Conservation (phyloP, 2,329 filamentous ascomycete genomes). For the Fusarium sarcochroum region DNA sequence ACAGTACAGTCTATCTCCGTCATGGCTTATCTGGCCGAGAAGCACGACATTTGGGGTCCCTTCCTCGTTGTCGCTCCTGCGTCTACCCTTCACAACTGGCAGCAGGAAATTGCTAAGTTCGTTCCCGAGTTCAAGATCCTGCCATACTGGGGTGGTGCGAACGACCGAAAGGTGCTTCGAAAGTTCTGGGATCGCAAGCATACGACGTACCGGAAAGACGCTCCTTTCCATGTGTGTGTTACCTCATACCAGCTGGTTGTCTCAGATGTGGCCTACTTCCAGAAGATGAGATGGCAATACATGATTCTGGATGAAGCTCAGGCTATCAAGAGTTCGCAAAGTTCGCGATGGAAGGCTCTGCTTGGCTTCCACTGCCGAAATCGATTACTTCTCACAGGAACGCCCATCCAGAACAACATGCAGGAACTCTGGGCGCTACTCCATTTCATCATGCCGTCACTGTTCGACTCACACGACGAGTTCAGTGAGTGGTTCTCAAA, state of each 20-base stretch:
- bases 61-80: conserved; percentile 97
- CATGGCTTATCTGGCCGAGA: conserved; percentile 98
- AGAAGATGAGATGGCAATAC: conserved; percentile 99
- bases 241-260: conserved; percentile 99
- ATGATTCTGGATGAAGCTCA: conserved; percentile 99
- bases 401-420: conserved; percentile 99
- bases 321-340: conserved; percentile 97
- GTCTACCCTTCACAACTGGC: conserved; percentile 98
- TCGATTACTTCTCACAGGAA: conserved; percentile 92
- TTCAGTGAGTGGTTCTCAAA: conserved; percentile 96
- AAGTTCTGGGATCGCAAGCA: conserved; percentile 99
- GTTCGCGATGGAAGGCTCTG: conserved; percentile 96
- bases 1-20: conserved; percentile 99
- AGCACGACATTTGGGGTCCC: conserved; percentile 98
- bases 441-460: conserved; percentile 99
- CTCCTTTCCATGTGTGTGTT: conserved; percentile 94
- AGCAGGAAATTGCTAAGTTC: conserved; percentile 96
- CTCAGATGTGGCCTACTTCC: conserved; percentile 95
- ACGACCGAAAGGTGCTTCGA: conserved; percentile 93
- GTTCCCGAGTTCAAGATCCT: conserved; percentile 95
- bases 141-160: conserved; percentile 96
- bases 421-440: conserved; percentile 97
- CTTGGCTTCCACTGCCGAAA: conserved; percentile 96
- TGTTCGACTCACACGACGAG: conserved; percentile 95
- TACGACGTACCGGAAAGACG: conserved; percentile 92